A percentile compares a stretch with the other conserved stretches of the same genome.
These are phyloP conservation scores for Piedraia hortae DNA, from an alignment of 2,329 filamentous ascomycete species.

Conservation along the genomic window DNA sequence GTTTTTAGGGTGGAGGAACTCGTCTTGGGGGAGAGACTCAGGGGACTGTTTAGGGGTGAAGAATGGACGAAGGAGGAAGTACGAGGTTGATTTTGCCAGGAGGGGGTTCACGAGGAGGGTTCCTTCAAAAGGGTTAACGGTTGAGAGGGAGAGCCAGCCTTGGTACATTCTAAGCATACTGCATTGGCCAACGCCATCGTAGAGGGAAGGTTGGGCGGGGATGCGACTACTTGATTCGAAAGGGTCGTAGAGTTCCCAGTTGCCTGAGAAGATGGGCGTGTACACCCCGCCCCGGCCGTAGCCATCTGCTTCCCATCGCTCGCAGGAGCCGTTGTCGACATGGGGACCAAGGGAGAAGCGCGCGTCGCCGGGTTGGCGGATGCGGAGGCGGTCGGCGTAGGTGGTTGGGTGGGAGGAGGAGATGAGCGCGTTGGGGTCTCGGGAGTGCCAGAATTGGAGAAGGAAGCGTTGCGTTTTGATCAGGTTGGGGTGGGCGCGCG, in stretches of 20 bases:
- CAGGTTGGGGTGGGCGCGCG: conserved; percentile 20
- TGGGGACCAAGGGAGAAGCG: conserved; percentile 29
- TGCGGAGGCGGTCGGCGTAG: conserved; percentile 23
- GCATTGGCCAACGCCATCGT: conserved; percentile 57
- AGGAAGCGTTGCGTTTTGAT: conserved; percentile 21
- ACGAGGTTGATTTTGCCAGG: conserved; percentile 46
- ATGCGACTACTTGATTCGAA: conserved; percentile 52
- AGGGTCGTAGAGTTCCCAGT: conserved; percentile 58
- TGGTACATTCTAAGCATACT: conserved; percentile 73
- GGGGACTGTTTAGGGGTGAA: conserved; percentile 27
- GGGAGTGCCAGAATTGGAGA: conserved; percentile 22
- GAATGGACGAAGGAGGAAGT: conserved; percentile 60
- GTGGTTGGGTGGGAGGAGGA: conserved; percentile 20
- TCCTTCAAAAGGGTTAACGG: conserved; percentile 44
- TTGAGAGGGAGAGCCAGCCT: conserved; percentile 62
- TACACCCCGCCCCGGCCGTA: conserved; percentile 40
- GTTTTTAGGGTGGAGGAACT: conserved; percentile 26
- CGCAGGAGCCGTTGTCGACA: conserved; percentile 23
- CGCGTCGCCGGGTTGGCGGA: conserved; percentile 27
- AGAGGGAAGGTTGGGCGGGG: conserved; percentile 41
- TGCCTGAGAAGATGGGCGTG: conserved; percentile 39
- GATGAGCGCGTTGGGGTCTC: conserved; percentile 16
- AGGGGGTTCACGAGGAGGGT: conserved; percentile 63
- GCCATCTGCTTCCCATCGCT: conserved; percentile 29
- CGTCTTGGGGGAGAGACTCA: conserved; percentile 11